Evolutionary conservation across 768 basidiomycete genomes (phyloP), one percentile per base, ranked within the genome.

Genomic region (Boletellus ananas): DNA sequence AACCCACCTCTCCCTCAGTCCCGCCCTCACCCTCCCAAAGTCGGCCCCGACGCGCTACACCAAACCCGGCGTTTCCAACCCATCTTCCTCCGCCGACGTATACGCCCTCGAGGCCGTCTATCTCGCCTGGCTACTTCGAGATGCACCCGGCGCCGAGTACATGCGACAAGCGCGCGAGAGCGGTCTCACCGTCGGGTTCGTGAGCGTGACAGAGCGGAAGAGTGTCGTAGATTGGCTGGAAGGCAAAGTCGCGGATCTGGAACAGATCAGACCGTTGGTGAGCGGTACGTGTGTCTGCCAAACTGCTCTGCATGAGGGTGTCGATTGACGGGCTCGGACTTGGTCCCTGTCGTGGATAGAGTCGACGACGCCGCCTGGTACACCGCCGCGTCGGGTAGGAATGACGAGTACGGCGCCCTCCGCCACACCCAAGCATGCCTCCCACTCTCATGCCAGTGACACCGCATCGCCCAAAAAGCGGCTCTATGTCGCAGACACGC

Each of bases 131-230:
- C 71, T 84, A 4, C 75, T 87, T 29, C 74, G 80, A 40, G 88
- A 90, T 63, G 80, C 81, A 0, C 74, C 81, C 0, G 81, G 83
- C 27, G 88, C 86, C 14, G 91, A 94, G 56, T 98, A 98, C 70
- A 83, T 95, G 81, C 87, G 85, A 63, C 84, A 88, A 59, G 85
- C 86, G 2, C 75, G 90, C 47, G 87, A 88, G 60, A 77, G 77
- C 37, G 87, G 90, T 1, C 70, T 93, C 27, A 74, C 80, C 2
- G 78, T 83, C 34, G 85, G 86, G 0, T 80, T 92, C 64, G 90
- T 97, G 34, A 84, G 87, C 57, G 82, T 92, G 31, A 90, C 91
- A 3, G 94, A 96, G 69, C 74, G 94, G 54, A 91, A 89, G 72
- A 76, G 76, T 39, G 83, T 95, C 0, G 81, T 90, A 33, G 93